A percentile compares a stretch with the other conserved stretches of the same genome.
Conservation (phyloP, 495 filamentous ascomycete species). For the Penicillium flavigenum region DNA sequence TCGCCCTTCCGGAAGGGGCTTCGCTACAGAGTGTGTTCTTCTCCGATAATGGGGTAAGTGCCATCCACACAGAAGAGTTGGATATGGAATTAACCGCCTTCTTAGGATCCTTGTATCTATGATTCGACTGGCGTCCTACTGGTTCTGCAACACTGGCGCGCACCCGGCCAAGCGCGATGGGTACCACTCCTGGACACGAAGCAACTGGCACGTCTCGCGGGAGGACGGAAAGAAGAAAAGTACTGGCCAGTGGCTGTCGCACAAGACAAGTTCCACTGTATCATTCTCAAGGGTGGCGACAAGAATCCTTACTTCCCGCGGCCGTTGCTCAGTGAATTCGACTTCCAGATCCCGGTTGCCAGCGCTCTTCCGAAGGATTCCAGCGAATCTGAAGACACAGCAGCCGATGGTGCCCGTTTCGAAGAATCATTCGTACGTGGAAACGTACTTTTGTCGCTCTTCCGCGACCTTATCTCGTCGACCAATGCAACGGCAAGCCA, state of each 20-base stretch:
- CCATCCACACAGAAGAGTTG: background rate
- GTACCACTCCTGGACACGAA: constrained; percentile 88
- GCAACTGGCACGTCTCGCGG: constrained; percentile 73
- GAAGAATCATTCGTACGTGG: constrained; percentile 81
- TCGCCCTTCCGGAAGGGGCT: constrained; percentile 73
- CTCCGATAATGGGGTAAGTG: constrained; percentile 74
- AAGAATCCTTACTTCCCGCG: constrained; percentile 93
- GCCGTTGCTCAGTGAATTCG: constrained; percentile 88
- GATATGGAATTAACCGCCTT: constrained; percentile 20
- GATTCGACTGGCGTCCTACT: constrained; percentile 85
- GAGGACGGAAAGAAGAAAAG: constrained; percentile 79
- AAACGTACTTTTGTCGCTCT: constrained; percentile 65
- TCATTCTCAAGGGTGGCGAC: constrained; percentile 95
- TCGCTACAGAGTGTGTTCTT: constrained; percentile 83
- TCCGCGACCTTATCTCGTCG: constrained; percentile 63
- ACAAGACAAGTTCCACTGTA: constrained; percentile 91
- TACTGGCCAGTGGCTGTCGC: constrained; percentile 97
- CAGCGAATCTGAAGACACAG: constrained; percentile 41
- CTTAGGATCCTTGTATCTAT: constrained; percentile 87
- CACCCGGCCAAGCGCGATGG: constrained; percentile 81
- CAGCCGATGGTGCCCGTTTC: constrained; percentile 47
- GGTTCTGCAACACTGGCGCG: constrained; percentile 87
- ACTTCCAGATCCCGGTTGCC: constrained; percentile 80
- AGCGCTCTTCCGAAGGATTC: constrained; percentile 42
- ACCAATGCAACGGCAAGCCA: constrained; percentile 61